These are phyloP conservation scores for Trametes cinnabarina DNA, from an alignment of 768 basidiomycete species.

Conservation along the genomic window DNA sequence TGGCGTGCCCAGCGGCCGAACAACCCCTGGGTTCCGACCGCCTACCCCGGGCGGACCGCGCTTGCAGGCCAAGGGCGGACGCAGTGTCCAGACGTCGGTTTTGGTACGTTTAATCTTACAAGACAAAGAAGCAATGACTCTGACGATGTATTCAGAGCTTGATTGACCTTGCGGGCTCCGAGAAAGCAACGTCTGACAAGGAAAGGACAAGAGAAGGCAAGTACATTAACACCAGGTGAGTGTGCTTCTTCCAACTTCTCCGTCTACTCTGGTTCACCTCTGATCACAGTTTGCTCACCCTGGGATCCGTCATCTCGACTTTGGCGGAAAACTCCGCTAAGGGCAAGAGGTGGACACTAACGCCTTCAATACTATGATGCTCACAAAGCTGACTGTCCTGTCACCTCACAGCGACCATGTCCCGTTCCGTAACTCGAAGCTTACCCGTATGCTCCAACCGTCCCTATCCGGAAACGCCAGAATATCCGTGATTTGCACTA, in stretches of 20 bases:
- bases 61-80: conserved; percentile 74
- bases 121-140: not conserved
- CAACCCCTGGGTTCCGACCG: conserved; percentile 53
- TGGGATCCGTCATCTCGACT: conserved; percentile 90
- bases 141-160: conserved; percentile 54
- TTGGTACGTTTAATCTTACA: conserved; percentile 45
- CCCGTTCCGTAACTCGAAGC: conserved; percentile 92
- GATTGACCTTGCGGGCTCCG: conserved; percentile 95
- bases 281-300: conserved; percentile 70
- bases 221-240: conserved; percentile 88
- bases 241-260: too few species aligned
- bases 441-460: conserved; percentile 92
- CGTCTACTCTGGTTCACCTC: too few species aligned
- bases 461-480: conserved; percentile 94
- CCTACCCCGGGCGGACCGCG: conserved; percentile 59
- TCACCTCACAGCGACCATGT: conserved; percentile 69
- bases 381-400: not conserved
- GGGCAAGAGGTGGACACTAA: conserved; percentile 53
- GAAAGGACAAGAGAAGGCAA: conserved; percentile 95
- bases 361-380: not conserved
- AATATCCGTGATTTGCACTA: conserved; percentile 93
- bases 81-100: conserved; percentile 76
- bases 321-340: conserved; percentile 84
- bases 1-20: conserved; percentile 42
- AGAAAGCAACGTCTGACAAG: conserved; percentile 93